Evolutionary conservation across 805 yeast genomes (phyloP).

Genomic region (Cyberlindnera veronae): DNA sequence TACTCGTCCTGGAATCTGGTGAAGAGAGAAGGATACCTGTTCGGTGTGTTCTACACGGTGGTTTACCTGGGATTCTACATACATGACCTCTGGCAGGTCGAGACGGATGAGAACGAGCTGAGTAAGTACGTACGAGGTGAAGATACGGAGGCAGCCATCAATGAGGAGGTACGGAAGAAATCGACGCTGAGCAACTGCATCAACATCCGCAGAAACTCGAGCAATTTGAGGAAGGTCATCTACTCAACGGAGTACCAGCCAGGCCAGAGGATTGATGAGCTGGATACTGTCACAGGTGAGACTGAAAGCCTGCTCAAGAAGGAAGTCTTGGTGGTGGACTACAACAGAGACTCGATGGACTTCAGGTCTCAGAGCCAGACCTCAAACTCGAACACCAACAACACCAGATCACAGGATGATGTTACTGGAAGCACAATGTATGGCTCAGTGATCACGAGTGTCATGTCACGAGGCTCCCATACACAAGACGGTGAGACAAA

Average conservation of each 20-base stretch:
- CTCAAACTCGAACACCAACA: not conserved
- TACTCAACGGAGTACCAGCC: constrained; percentile 17
- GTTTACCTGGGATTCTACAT: constrained; percentile 31
- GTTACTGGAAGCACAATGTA: constrained; percentile 1
- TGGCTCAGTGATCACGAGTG: constrained; percentile 14
- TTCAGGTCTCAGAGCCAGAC: constrained; percentile 1
- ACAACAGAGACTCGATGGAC: constrained; percentile 2
- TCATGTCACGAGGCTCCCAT: constrained; percentile 13
- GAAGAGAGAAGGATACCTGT: constrained; percentile 36
- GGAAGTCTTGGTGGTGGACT: too few species aligned
- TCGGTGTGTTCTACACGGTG: constrained; percentile 28
- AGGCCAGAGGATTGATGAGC: constrained; percentile 9
- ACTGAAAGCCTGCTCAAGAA: constrained; percentile 7
- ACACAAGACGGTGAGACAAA: not conserved
- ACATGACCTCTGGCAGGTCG: constrained; percentile 30
- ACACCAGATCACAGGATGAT: constrained; percentile 1
- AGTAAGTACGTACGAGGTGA: constrained; percentile 8
- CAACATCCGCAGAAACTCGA: constrained; percentile 32
- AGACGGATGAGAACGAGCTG: constrained; percentile 10
- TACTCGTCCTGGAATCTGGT: constrained; percentile 36
- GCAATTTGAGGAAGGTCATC: constrained; percentile 17
- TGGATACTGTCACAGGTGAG: constrained; percentile 1
- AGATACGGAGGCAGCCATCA: constrained; percentile 14
- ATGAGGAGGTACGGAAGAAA: constrained; percentile 25
- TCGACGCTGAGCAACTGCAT: constrained; percentile 37